Percentiles rank a stretch among this genome's conserved stretches.
phyloP scores from a whole-genome alignment of 306 rosid genomes.

The Cucumis cinereus region DNA sequence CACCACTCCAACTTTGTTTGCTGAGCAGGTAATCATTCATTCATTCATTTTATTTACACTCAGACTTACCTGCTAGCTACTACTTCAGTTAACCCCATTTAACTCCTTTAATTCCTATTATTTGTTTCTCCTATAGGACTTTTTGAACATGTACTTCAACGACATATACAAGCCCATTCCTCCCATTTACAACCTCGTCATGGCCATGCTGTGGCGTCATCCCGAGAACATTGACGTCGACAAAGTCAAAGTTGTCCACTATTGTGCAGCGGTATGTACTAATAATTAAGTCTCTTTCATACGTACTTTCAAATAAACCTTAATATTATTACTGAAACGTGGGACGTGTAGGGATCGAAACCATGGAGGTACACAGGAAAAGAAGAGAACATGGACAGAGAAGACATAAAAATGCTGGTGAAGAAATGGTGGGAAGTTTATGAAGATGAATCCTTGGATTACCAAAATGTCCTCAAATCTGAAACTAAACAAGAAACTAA shows the following conservation, averaged over 20 bases:
- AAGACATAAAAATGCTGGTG: constrained; percentile 40
- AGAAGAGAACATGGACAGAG: constrained; percentile 34
- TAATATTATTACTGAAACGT: neutral
- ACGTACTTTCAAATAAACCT: no score
- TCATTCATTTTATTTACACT: no score
- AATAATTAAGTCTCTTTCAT: no score
- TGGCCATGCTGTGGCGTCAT: constrained; percentile 44
- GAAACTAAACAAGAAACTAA: neutral
- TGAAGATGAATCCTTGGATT: constrained; percentile 30
- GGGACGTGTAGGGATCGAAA: constrained; percentile 25
- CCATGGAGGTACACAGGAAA: constrained; percentile 45
- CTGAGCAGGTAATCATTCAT: constrained; percentile 26
- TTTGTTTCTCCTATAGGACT: constrained; percentile 15
- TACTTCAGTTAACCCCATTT: no score
- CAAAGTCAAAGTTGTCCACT: constrained; percentile 30
- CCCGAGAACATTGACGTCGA: constrained; percentile 35
- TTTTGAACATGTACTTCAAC: constrained; percentile 31
- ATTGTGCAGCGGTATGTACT: constrained; percentile 29
- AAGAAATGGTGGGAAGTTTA: constrained; percentile 40
- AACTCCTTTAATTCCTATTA: no score
- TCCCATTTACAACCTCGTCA: constrained; percentile 26
- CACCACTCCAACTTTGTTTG: constrained; percentile 27
- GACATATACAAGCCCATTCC: constrained; percentile 32
- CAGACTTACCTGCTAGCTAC: no score
- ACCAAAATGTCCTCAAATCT: constrained; percentile 2